phyloP scores from a whole-genome alignment of 2,329 filamentous ascomycete species.

The Colletotrichum tanaceti region DNA sequence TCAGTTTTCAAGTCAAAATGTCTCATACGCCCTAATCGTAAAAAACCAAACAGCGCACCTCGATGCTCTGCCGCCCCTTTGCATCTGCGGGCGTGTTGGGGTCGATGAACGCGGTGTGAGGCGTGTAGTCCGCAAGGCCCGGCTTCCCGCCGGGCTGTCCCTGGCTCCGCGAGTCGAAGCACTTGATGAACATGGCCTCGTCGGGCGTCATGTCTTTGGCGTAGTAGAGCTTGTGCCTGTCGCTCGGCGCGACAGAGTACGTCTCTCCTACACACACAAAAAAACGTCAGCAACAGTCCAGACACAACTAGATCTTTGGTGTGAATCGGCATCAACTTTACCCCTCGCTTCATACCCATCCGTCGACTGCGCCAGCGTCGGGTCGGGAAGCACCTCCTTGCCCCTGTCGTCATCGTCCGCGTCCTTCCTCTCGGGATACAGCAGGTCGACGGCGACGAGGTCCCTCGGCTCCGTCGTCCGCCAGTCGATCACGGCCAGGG shows the following conservation, averaged over 20 bases:
- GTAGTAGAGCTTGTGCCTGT: constrained; percentile 72
- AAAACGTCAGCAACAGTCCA: neutral
- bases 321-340: constrained; percentile 22
- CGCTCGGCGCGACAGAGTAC: constrained; percentile 67
- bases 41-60: constrained; percentile 72
- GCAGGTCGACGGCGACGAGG: constrained; percentile 69
- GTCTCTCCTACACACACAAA: constrained; percentile 68
- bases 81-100: constrained; percentile 75
- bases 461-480: constrained; percentile 67
- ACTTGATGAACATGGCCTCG: constrained; percentile 63
- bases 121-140: constrained; percentile 60
- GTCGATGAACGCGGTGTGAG: constrained; percentile 68
- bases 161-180: constrained; percentile 62
- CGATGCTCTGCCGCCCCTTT: constrained; percentile 73
- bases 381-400: constrained; percentile 67
- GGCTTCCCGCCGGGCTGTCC: constrained; percentile 57
- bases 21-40: constrained; percentile 55
- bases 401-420: constrained; percentile 61
- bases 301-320: neutral
- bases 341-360: constrained; percentile 69
- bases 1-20: no score
- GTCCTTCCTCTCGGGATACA: constrained; percentile 65
- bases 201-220: constrained; percentile 73
- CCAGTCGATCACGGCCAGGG: constrained; percentile 74
- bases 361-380: constrained; percentile 57